phyloP scores from a whole-genome alignment of 83 land plant species.

The Thuja plicata region DNA sequence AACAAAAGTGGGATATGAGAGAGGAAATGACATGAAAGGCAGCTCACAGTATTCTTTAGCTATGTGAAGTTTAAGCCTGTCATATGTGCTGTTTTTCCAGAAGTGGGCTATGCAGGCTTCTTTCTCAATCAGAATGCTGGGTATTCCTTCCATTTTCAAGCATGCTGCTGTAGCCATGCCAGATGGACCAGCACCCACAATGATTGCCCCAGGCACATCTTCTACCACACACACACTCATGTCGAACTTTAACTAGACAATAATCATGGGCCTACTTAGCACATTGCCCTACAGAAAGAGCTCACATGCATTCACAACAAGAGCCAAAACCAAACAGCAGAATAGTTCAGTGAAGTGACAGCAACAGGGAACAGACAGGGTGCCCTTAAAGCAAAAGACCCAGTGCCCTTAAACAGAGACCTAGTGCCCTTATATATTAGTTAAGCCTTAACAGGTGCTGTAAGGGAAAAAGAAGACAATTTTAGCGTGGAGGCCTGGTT shows the following conservation, averaged over 20 bases:
- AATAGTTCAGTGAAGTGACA: not conserved
- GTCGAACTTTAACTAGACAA: not conserved
- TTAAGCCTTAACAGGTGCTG: not conserved
- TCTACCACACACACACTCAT: not conserved
- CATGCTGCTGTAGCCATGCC: constrained; percentile 54
- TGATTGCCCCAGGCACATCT: constrained; percentile 37
- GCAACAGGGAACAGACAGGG: no score
- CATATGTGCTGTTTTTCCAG: constrained; percentile 58
- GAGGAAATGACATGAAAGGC: constrained; percentile 39
- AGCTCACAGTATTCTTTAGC: constrained; percentile 56
- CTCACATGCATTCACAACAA: not conserved
- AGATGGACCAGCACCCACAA: constrained; percentile 54
- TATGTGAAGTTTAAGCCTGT: constrained; percentile 51
- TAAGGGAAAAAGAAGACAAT: not conserved
- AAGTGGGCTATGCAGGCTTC: constrained; percentile 51
- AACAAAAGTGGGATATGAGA: constrained; percentile 36
- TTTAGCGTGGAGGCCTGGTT: not conserved
- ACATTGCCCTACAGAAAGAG: not conserved
- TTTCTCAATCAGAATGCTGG: constrained; percentile 33
- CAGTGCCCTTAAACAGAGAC: no score
- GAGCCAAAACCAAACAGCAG: no score
- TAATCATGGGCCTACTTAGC: not conserved
- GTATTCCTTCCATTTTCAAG: constrained; percentile 31
- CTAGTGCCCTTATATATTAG: no score
- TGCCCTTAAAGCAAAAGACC: not conserved